phyloP scores from a whole-genome alignment of 352 stramenopile species.

The Phytophthora vignae region DNA sequence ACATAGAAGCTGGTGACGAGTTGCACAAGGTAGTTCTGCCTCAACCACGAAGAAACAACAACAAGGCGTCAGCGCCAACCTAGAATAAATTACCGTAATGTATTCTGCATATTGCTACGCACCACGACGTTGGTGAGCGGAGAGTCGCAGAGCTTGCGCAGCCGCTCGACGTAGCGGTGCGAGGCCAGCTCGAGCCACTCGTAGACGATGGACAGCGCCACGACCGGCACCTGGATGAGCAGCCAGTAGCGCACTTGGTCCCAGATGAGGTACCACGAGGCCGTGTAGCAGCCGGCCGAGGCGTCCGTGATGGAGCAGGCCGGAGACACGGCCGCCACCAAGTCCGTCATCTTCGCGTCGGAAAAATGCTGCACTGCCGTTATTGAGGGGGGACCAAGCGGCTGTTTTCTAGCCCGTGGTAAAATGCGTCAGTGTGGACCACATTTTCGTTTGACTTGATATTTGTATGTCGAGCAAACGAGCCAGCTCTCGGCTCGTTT shows the following conservation, averaged over 20 bases:
- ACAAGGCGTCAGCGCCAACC: background rate
- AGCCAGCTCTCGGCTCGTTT: background rate
- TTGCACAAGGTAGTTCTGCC: constrained; percentile 82
- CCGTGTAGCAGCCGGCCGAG: constrained; percentile 72
- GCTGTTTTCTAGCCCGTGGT: constrained; percentile 24
- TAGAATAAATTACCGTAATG: background rate
- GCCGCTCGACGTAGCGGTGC: constrained; percentile 66
- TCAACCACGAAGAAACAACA: constrained; percentile 1
- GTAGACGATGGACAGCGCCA: constrained; percentile 77
- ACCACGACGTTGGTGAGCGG: constrained; percentile 76
- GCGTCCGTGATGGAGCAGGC: constrained; percentile 71
- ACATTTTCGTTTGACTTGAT: background rate
- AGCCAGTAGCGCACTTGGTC: constrained; percentile 84
- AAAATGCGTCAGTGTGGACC: background rate
- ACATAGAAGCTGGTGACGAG: constrained; percentile 82
- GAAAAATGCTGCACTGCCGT: background rate
- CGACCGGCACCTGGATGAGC: constrained; percentile 75
- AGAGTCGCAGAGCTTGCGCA: constrained; percentile 74
- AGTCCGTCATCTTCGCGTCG: constrained; percentile 25
- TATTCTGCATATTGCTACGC: background rate
- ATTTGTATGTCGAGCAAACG: background rate
- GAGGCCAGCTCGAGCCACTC: constrained; percentile 84
- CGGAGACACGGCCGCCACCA: constrained; percentile 15
- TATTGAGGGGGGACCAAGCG: constrained; percentile 6
- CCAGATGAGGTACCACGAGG: constrained; percentile 85